Evolutionary conservation across 2,329 filamentous ascomycete genomes (phyloP), one percentile per base, ranked within the genome.

Genomic region (Cladosporium sp.): DNA sequence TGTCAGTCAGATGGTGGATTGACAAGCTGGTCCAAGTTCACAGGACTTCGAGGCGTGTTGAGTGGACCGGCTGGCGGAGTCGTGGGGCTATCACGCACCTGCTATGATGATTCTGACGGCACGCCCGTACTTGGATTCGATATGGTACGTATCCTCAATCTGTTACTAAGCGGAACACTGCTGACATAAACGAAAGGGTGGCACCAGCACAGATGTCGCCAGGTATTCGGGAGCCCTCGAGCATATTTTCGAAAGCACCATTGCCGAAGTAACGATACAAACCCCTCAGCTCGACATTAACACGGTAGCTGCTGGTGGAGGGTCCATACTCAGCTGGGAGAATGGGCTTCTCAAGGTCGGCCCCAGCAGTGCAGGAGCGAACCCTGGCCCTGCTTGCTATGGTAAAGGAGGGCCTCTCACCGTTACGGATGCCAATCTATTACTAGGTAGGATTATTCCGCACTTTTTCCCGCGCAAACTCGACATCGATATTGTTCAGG

Each of bases 41-140:
- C 90, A 0, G 92, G 92, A 0, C 79, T 95, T 5, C 88, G 89
- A 70, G 91, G 91, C 2, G 93, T 96, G 65, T 76, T 96, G 5
- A 94, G 91, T 0, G 92, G 92, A 0, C 92, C 92, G 1, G 92
- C 92, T 11, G 92, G 91, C 28, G 92, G 92, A 30, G 92, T 96
- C 0, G 91, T 96, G 0, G 92, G 92, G 5, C 95, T 96, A 75
- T 91, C 92, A 28, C 87, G 92, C 23, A 96, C 92, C 0, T 94
- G 90, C 0, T 96, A 93, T 75, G 92, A 96, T 68, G 83, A 88
- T 0, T 82, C 89, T 58, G 93, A 91, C 5, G 90, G 87, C 73
- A 91, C 86, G 1, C 91, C 92, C 0, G 89, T 96, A 1, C 95
- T 96, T 71, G 92, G 92, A 0, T 68, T 67, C n/a, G 67, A 69